Evolutionary conservation across 345 rosid species (phyloP), one percentile per base, ranked within the genome.

Genomic region (Gossypium australe): DNA sequence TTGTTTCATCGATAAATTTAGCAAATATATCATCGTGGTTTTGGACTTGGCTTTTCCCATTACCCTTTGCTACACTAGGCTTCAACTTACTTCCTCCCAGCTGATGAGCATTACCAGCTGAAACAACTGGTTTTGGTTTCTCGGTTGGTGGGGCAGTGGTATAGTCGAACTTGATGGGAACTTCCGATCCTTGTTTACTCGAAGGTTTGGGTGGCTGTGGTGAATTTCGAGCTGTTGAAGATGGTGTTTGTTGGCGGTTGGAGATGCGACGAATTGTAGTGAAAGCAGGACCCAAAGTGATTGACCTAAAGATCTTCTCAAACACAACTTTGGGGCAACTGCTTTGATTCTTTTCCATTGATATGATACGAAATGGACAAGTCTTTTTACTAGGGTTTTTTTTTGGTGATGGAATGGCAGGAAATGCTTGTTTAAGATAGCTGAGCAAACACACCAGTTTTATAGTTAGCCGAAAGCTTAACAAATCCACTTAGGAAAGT

Each of bases 281-380:
- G 76, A 78, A 73, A 20, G 81, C 74, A 49, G 77, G 67, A 61
- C 67, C 67, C 56, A 58, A 66, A 34, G 71, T 66, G 63, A 79
- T 62, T 67, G 85, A 76, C 71, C 62, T 80, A 71, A 67, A 80
- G 71, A 86, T 70, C 56, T 80, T 84, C 69, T 71, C 71, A 55
- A 79, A 84, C 4, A 75, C 74, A 65, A 13, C 58, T 22, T 29
- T 25, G 2, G 87, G 79, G 76, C 77, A 67, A 29, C 71, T 58
- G 7, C 41, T 77, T 45, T 77, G 34, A 41, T 74, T 78, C 72
- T 71, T 77, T 67, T 79, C 87, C 87, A 84, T 81, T 57, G 67
- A 44, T 60, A 74, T 56, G 38, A 65, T 2, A 13, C 13, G 55
- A 58, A 53, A 9, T 5, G 7, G 57, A 48, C 8, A 34, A 34